phyloP scores from a whole-genome alignment of 768 basidiomycete genomes.

The Pulveroboletus ravenelii region DNA sequence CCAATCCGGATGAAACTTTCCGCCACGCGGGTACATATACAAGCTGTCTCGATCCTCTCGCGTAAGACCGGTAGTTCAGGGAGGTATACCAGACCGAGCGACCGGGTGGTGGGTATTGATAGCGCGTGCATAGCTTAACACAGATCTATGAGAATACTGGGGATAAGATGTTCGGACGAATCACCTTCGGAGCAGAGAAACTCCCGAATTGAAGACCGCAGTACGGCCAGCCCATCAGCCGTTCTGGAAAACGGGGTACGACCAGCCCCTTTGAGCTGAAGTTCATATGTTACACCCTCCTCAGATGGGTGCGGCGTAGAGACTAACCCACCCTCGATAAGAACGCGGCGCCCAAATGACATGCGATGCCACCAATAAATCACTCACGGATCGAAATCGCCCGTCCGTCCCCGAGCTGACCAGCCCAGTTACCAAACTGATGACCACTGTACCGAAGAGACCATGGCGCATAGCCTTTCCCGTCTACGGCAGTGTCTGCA shows the following conservation, averaged over 20 bases:
- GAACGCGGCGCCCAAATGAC: background rate
- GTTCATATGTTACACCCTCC: conserved; percentile 59
- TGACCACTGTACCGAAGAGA: conserved; percentile 88
- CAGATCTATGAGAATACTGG: conserved; percentile 33
- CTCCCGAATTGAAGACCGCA: conserved; percentile 93
- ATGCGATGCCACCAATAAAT: background rate
- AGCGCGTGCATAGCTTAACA: conserved; percentile 68
- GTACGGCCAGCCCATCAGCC: conserved; percentile 92
- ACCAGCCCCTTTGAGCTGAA: conserved; percentile 94
- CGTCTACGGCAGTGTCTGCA: conserved; percentile 24
- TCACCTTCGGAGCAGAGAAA: conserved; percentile 89
- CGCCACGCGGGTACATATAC: conserved; percentile 74
- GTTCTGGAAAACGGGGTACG: conserved; percentile 89
- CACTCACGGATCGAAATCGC: conserved; percentile 78
- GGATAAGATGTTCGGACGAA: background rate
- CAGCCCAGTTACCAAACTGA: conserved; percentile 87
- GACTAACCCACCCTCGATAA: conserved; percentile 38
- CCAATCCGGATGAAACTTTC: conserved; percentile 92
- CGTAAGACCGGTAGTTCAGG: conserved; percentile 71
- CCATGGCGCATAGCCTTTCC: conserved; percentile 56
- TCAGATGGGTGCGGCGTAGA: conserved; percentile 69
- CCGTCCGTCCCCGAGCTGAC: conserved; percentile 93
- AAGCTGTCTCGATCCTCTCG: conserved; percentile 68
- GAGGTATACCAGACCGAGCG: conserved; percentile 73
- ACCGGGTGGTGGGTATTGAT: conserved; percentile 81